Percentiles rank a stretch among this genome's conserved stretches.
Conservation (phyloP, 805 yeast genomes). For the Ogataea angusta region DNA sequence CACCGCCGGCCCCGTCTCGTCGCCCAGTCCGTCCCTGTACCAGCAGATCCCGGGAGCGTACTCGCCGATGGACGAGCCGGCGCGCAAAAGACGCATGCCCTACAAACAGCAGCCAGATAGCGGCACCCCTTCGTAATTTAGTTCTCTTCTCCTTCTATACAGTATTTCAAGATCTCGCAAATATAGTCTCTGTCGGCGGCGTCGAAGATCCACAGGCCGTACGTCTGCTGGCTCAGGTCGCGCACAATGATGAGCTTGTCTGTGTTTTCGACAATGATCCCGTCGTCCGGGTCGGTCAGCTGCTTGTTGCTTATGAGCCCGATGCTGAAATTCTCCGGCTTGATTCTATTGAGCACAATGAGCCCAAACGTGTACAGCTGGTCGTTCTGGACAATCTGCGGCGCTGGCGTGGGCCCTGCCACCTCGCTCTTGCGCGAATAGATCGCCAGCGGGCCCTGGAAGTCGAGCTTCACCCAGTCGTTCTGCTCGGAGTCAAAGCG, state of each 20-base stretch:
- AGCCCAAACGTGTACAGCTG: conserved; percentile 59
- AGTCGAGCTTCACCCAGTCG: conserved; percentile 71
- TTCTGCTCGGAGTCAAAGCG: conserved; percentile 53
- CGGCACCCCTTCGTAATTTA: conserved; percentile 1
- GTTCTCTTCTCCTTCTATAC: conserved; percentile 20
- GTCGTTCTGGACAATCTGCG: conserved; percentile 36
- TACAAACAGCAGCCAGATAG: conserved; percentile 25
- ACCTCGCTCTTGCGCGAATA: conserved; percentile 36
- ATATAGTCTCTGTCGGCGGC: conserved; percentile 62
- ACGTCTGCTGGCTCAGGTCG: conserved; percentile 64
- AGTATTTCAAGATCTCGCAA: conserved; percentile 37
- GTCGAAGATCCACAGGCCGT: conserved; percentile 76
- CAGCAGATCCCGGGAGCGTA: conserved; percentile 31
- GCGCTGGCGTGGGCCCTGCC: background rate
- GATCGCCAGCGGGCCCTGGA: conserved; percentile 65
- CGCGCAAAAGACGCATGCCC: conserved; percentile 29
- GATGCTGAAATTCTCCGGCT: conserved; percentile 67
- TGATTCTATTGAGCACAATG: conserved; percentile 62
- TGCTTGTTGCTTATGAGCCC: conserved; percentile 60
- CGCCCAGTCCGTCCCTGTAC: conserved; percentile 24
- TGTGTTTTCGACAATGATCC: conserved; percentile 64
- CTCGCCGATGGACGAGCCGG: conserved; percentile 23
- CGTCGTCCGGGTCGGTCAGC: conserved; percentile 31
- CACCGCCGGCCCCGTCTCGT: conserved; percentile 23
- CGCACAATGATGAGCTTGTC: conserved; percentile 69